A percentile compares a stretch with the other conserved stretches of the same genome.
These are phyloP conservation scores for Rachicladosporium sp. DNA, from an alignment of 2,329 filamentous ascomycete genomes.

Conservation along the genomic window DNA sequence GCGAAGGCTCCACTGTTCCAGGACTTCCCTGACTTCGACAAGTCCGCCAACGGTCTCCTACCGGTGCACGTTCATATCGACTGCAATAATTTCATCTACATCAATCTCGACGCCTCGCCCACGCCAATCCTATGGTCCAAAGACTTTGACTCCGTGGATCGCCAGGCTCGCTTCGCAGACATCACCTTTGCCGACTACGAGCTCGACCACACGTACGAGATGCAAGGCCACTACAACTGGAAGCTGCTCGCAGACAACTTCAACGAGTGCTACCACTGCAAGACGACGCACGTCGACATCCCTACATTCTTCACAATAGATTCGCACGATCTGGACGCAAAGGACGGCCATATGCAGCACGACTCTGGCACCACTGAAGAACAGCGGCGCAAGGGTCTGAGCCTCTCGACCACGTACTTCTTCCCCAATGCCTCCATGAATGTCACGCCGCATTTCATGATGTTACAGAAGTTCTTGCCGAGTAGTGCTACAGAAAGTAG, in stretches of 20 bases:
- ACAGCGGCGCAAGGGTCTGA: neutral
- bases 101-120: constrained; percentile 37
- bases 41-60: constrained; percentile 41
- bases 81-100: constrained; percentile 42
- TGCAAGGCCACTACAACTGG: constrained; percentile 45
- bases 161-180: constrained; percentile 28
- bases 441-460: constrained; percentile 37
- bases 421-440: constrained; percentile 1
- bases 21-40: constrained; percentile 43
- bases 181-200: constrained; percentile 40
- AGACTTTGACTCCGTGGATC: constrained; percentile 36
- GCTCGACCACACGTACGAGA: constrained; percentile 44
- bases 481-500: constrained; percentile 33
- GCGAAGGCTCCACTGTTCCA: constrained; percentile 49
- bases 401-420: neutral
- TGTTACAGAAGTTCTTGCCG: constrained; percentile 47
- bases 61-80: constrained; percentile 43
- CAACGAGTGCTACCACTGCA: constrained; percentile 48
- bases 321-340: neutral
- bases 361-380: neutral
- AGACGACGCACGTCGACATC: constrained; percentile 32
- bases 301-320: neutral
- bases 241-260: constrained; percentile 49
- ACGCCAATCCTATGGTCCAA: neutral
- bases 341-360: neutral